phyloP scores from a whole-genome alignment of 2,329 filamentous ascomycete genomes.

The Talaromyces sp. region DNA sequence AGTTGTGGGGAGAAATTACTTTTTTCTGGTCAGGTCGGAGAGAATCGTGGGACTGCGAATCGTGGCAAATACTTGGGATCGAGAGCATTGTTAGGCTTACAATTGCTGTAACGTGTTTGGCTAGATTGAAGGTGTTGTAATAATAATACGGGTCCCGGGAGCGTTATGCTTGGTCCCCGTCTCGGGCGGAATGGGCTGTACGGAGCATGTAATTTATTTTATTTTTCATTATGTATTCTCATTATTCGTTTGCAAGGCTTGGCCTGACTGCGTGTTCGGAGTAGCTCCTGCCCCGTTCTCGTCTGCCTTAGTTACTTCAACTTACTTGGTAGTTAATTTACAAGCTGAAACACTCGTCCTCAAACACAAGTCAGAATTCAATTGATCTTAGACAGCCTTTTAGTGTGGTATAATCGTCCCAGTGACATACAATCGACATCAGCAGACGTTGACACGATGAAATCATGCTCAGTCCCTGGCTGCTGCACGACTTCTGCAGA shows the following conservation, averaged over 20 bases:
- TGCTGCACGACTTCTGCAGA: slow-evolving; percentile 10
- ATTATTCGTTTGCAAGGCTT: not conserved
- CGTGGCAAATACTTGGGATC: slow-evolving; percentile 10
- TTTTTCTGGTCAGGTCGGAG: not conserved
- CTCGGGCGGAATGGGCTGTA: slow-evolving; percentile 6
- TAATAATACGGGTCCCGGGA: not conserved
- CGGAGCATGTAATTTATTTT: not conserved
- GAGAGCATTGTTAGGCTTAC: slow-evolving; percentile 5
- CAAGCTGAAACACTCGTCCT: not conserved
- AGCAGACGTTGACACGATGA: slow-evolving; percentile 5
- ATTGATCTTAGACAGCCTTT: not conserved
- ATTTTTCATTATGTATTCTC: slow-evolving; percentile 12
- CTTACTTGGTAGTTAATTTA: not conserved
- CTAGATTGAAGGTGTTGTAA: not conserved
- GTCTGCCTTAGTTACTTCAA: not conserved
- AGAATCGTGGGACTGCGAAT: not conserved
- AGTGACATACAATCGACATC: slow-evolving; percentile 4
- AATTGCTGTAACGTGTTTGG: slow-evolving; percentile 14
- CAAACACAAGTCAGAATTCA: not conserved
- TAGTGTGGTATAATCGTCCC: not conserved
- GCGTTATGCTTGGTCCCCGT: not conserved
- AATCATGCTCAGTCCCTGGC: slow-evolving; percentile 1
- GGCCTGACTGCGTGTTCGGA: slow-evolving; percentile 16
- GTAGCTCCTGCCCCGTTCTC: slow-evolving; percentile 14
- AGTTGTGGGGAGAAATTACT: not conserved